Conservation (phyloP, 345 rosid species). For the Camelina laxa region DNA sequence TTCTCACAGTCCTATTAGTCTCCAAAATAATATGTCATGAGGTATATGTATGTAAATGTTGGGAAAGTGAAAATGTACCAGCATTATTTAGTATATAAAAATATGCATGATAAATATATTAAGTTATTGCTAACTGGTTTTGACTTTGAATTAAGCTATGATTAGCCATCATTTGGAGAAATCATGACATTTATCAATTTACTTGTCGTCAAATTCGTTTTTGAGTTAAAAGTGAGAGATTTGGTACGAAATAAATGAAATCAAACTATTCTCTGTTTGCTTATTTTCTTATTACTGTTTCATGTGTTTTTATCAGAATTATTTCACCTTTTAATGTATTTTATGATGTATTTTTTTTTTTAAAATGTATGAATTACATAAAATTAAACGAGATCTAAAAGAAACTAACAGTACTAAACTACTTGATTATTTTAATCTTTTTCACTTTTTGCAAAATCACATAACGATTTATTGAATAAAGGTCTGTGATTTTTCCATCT, state of each 20-base stretch:
- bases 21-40: background rate
- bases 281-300: background rate
- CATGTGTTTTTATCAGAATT: background rate
- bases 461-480: too few relatives aligned
- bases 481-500: too few relatives aligned
- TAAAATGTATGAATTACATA: background rate
- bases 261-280: background rate
- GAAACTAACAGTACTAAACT: background rate
- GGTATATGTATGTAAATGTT: background rate
- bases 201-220: background rate
- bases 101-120: too few relatives aligned
- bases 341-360: too few relatives aligned
- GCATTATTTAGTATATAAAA: background rate
- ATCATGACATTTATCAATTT: background rate
- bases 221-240: background rate
- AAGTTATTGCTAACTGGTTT: background rate
- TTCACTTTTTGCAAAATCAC: too few relatives aligned
- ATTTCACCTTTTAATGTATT: background rate
- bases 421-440: too few relatives aligned
- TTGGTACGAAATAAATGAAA: background rate
- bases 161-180: background rate
- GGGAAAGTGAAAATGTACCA: background rate
- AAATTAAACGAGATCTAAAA: background rate
- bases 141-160: background rate
- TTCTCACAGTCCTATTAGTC: too few relatives aligned